Base-by-base conservation (phyloP, 192 early-diverging fungal genomes). In the Gorgonomyces haynaldii region DNA sequence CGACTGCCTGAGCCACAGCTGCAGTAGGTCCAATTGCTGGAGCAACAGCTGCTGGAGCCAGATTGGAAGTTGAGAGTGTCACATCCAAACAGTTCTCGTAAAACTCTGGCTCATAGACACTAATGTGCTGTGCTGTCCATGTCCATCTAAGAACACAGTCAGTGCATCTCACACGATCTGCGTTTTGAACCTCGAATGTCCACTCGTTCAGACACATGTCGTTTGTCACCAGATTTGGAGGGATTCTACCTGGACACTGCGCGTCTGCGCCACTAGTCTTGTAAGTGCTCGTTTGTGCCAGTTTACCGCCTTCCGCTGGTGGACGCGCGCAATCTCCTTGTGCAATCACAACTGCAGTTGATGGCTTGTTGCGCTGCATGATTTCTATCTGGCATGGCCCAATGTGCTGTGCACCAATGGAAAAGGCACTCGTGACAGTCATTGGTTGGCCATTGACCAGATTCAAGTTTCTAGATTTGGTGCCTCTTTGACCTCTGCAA, bases 151-250 rank as follows among this genome's bases (percentile, higher is more conserved):
- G 42, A 46, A 66, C 47, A 42, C 64, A 66, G 52, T 54, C 45
- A 1, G 35, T 57, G 58, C 64, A 66, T 7, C 26, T 56, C 17
- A 66, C 54, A 37, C 54, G 29, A 44, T 66, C 44, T 19, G 47
- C 58, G 51, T 66, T 66, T 22, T 52, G 30, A 2, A 52, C 23
- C 4, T 21, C 50, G 39, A 66, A 66, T 5, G 58, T 66, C 64
- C 64, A 66, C 24, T 66, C 39, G 40, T 50, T 35, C 27, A 62
- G 12, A 28, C 60, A 62, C 60, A 62, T 62, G 54, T 62, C 60
- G 52, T 62, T 62, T 7, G 60, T 35, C 31, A 56, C 43, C 15
- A 61, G 45, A n/a, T 50, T 44, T 28, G 45, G 20, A 42, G 59
- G 59, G 16, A 56, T 10, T 4, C 16, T 17, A 26, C 47, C 52